Evolutionary conservation across 2,329 filamentous ascomycete genomes (phyloP), one percentile per base, ranked within the genome.

Genomic region (Pseudogymnoascus sp.): DNA sequence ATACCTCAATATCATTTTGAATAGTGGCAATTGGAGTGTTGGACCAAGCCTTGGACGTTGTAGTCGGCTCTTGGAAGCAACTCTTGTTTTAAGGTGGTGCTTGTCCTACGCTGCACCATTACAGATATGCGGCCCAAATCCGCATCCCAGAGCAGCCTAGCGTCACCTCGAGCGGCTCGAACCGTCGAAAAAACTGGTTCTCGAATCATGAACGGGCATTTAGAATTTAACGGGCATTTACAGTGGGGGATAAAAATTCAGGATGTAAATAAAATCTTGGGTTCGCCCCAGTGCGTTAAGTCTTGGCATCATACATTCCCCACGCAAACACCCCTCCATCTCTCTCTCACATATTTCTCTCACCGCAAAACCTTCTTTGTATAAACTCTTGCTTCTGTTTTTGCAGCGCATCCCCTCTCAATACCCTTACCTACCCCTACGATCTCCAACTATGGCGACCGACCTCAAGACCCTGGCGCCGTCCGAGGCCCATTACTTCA

Each of bases 401-500:
- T 49, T 28, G 42, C 42, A 49, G 42, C 42, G 42, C 42, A 49
- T 23, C 42, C 23, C 25, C 5, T n/a, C 42, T 49, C 42, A 49
- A 28, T 49, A 49, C 42, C 42, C 42, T 16, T 28, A 28, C 23
- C 14, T 49, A 49, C 3, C 42, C 42, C 42, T 49, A 49, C 42
- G 23, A 49, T 49, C 42, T 28, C 42, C 42, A 49, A 45, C 19
- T 49, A 49, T 49, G 42, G 60, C 33, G 23, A 60, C 59, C 59
- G 60, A 62, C 12, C 82, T 90, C 76, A 86, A 87, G 74, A 76
- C 79, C 70, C 87, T 96, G 84, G 89, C 90, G 75, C 92, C 96
- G 80, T 94, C 92, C 67, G 94, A 99, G 82, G 92, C 95, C 77
- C 94, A 97, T 78, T 99, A 97, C 82, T 97, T 97, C 82, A 97